Conservation (phyloP, 2,329 filamentous ascomycete species). For the Xylariaceae sp. region DNA sequence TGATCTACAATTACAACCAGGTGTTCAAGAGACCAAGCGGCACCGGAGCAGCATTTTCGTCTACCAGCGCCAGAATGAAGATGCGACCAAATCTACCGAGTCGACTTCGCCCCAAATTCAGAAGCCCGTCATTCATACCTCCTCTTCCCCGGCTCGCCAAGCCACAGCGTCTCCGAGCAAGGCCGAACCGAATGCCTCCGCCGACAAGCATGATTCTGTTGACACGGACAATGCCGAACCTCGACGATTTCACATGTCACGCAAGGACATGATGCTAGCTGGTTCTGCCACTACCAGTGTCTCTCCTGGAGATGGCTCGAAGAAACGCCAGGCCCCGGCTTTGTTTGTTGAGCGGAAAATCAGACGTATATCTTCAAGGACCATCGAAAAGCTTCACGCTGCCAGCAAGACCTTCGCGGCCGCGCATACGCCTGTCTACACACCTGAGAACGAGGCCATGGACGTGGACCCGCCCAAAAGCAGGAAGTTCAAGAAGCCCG, state of each 20-base stretch:
- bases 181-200: slow-evolving; percentile 12
- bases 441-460: slow-evolving; percentile 17
- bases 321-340: slow-evolving; percentile 41
- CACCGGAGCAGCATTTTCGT: slow-evolving; percentile 49
- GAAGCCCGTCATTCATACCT: slow-evolving; percentile 45
- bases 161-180: slow-evolving; percentile 23
- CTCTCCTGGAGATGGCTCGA: slow-evolving; percentile 33
- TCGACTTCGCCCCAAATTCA: slow-evolving; percentile 22
- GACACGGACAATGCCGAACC: slow-evolving; percentile 32
- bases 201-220: slow-evolving; percentile 3
- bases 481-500: slow-evolving; percentile 33
- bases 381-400: slow-evolving; percentile 21
- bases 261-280: slow-evolving; percentile 37
- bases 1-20: slow-evolving; percentile 29
- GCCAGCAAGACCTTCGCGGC: slow-evolving; percentile 12
- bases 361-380: slow-evolving; percentile 27
- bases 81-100: slow-evolving; percentile 23
- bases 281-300: slow-evolving; percentile 23
- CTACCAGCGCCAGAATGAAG: slow-evolving; percentile 47
- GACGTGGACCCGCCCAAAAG: slow-evolving; percentile 24
- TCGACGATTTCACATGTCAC: slow-evolving; percentile 52
- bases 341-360: slow-evolving; percentile 52
- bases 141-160: slow-evolving; percentile 37
- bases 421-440: slow-evolving; percentile 1
- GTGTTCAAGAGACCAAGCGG: slow-evolving; percentile 50